Conservation (phyloP, 176 grass and related monocot genomes). For the Metroxylon sagu region DNA sequence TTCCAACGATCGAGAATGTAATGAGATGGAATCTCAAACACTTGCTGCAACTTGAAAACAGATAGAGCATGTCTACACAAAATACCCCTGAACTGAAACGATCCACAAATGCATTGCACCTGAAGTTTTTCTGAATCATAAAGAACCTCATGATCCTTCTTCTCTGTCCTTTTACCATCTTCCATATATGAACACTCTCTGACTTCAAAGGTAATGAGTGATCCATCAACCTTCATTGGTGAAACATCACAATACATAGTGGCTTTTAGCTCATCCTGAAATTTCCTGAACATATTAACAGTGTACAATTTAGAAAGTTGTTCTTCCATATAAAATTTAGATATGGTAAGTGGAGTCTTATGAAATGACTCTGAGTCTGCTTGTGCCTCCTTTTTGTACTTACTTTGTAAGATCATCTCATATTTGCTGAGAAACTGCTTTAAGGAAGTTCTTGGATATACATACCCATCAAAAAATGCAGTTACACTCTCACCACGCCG, state of each 20-base stretch:
- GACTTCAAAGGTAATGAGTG: slow-evolving; percentile 57
- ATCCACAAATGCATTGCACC: slow-evolving; percentile 73
- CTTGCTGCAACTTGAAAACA: slow-evolving; percentile 78
- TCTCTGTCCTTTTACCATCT: slow-evolving; percentile 70
- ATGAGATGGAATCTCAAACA: slow-evolving; percentile 69
- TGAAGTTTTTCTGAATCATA: slow-evolving; percentile 46
- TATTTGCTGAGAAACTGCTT: slow-evolving; percentile 95
- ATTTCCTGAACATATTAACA: slow-evolving; percentile 85
- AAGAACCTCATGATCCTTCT: slow-evolving; percentile 65
- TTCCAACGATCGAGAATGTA: slow-evolving; percentile 89
- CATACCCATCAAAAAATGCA: slow-evolving; percentile 85
- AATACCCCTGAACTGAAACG: slow-evolving; percentile 77
- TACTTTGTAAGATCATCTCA: slow-evolving; percentile 75
- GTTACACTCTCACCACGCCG: slow-evolving; percentile 42
- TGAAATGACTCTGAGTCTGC: slow-evolving; percentile 80
- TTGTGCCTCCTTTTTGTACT: slow-evolving; percentile 90
- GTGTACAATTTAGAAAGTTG: slow-evolving; percentile 87
- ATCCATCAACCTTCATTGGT: slow-evolving; percentile 48
- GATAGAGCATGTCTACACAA: slow-evolving; percentile 81
- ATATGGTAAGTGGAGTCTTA: slow-evolving; percentile 71
- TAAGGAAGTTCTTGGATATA: slow-evolving; percentile 88
- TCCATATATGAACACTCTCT: slow-evolving; percentile 89
- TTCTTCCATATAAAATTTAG: slow-evolving; percentile 97
- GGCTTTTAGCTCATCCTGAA: slow-evolving; percentile 93
- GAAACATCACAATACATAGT: slow-evolving; percentile 96